Evolutionary conservation across 352 stramenopile species (phyloP), one percentile per base, ranked within the genome.

Genomic region (Hyaloperonospora brassicae): DNA sequence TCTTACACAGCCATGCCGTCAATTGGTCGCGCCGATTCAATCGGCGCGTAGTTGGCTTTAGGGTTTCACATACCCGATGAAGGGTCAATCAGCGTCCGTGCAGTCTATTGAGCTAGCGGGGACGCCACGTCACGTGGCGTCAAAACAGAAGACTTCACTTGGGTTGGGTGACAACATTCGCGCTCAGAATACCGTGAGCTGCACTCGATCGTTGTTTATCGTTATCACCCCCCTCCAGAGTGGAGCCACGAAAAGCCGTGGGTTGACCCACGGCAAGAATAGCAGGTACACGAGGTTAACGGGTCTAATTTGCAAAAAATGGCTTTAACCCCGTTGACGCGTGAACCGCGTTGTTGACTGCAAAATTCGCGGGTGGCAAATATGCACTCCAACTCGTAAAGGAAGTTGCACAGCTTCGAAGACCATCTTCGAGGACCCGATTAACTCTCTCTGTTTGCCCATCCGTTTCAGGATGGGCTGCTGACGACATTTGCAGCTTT

Each of bases 401-500:
- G 7, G 4, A 35, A 8, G 38, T 30, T 2, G 22, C 31, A 4
- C 21, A 34, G 1, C 9, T 9, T 36, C 10, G 24, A 31, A 48
- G 11, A 7, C 35, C 34, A 13, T 48, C 14, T 35, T 34, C 12
- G 43, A 48, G 22, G 27, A 23, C 22, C 11, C 24, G 43, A 11
- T 48, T 48, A 31, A 22, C 23, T 1, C 43, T 22, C 17, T 55
- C 48, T 0, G 48, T 55, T 13, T 55, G 36, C 13, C 48, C 48
- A 55, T 55, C 38, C 38, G 48, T 55, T 34, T 55, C 38, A 13
- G 48, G 12, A 47, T 47, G 23, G 3, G 38, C 38, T 10, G 48
- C 38, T 0, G 48, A 47, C 17, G 48, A 55, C 48, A 47, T 40
- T 23, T 45, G 25, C 24, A 55, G 27, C 2, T 22, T 21, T 4